Base-by-base conservation (phyloP, 164 flowering plant genomes). In the Piper longum region DNA sequence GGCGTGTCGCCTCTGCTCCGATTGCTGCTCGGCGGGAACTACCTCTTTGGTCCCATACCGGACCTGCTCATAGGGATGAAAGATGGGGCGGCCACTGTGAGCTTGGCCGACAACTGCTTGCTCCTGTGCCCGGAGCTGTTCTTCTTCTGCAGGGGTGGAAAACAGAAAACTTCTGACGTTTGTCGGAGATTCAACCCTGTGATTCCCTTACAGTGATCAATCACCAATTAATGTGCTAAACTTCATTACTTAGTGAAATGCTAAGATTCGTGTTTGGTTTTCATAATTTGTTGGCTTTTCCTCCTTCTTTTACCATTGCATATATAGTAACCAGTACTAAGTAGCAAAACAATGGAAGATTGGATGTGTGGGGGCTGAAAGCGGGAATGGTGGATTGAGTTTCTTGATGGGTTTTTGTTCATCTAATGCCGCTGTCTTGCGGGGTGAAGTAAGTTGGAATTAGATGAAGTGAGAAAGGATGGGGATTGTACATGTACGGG, bases 131-230 rank as follows among this genome's bases (percentile, higher is more conserved):
- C 97, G 7, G 5, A 8, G 2, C 67, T 61, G 26, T 82, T 81
- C 69, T 88, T 88, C 75, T 90, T 93, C 65, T 93, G 99, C 71
- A 83, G 77, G 54, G 99, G 97, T 40, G 88, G 81, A 5, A 76
- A n/a, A 2, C 99, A 93, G 75, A 89, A 85, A 72, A 74, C 97
- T 0, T 42, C 67, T 0, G 17, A 42, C 55, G 83, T 80, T 62
- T 93, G 98, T 67, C 79, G 65, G 66, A 78, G 72, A 39, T 83
- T 85, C 72, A 80, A 75, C 18, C 89, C 89, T 44, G 69, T 77
- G 18, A 81, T 85, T 44, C 96, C 96, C 63, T 82, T 75, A 83
- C 48, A 11, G 62, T 60, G 41, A 57, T 57, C 14, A 2, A 57
- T 57, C 17, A 13, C n/a, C 19, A 16, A 55, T 55, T 18, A 6